These are phyloP conservation scores for Suillus placidus DNA, from an alignment of 768 basidiomycete species.

Conservation along the genomic window DNA sequence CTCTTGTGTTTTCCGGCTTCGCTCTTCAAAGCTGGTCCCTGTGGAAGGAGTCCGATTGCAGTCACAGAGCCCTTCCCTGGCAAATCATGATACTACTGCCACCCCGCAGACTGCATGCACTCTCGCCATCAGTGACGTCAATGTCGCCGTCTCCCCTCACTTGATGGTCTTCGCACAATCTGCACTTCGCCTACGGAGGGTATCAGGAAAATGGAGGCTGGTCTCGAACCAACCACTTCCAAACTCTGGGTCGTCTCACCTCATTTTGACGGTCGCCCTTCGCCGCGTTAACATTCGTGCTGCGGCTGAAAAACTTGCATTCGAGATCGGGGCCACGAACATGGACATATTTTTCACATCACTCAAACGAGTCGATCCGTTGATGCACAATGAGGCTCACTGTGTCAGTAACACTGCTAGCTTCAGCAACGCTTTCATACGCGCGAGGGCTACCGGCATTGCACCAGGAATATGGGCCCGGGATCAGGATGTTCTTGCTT, in stretches of 20 bases:
- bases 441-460: constrained; percentile 55
- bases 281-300: constrained; percentile 56
- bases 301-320: constrained; percentile 68
- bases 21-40: constrained; percentile 14
- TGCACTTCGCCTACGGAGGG: constrained; percentile 52
- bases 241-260: constrained; percentile 20
- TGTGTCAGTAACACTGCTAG: constrained; percentile 17
- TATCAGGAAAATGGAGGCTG: constrained; percentile 22
- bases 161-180: constrained; percentile 63
- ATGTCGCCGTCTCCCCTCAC: constrained; percentile 53
- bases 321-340: constrained; percentile 56
- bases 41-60: constrained; percentile 13
- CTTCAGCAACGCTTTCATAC: constrained; percentile 50
- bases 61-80: constrained; percentile 19
- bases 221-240: constrained; percentile 8
- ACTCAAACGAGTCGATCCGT: constrained; percentile 24
- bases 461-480: constrained; percentile 39
- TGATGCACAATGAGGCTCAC: background rate
- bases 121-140: constrained; percentile 44
- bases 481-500: constrained; percentile 63
- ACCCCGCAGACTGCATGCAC: constrained; percentile 32
- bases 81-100: constrained; percentile 8
- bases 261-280: constrained; percentile 46
- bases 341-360: constrained; percentile 42
- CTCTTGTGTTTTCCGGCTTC: constrained; percentile 25